Conservation (phyloP, 1,139 yeast genomes). For the Suhomyces bolitotheri region DNA sequence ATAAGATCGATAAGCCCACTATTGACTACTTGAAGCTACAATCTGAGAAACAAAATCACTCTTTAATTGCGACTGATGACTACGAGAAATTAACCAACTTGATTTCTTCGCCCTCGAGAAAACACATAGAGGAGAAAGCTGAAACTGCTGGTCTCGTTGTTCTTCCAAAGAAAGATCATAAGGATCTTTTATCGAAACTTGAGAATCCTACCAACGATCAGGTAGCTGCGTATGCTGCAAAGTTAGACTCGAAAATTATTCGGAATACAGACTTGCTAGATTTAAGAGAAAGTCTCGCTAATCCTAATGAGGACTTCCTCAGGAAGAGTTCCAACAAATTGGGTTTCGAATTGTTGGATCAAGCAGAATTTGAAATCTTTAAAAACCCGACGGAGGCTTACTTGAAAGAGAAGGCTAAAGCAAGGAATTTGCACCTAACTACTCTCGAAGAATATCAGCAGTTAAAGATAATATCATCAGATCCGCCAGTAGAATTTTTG, state of each 20-base stretch:
- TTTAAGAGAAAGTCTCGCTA: slow-evolving; percentile 4
- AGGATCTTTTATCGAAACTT: slow-evolving; percentile 12
- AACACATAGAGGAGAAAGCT: slow-evolving; percentile 37
- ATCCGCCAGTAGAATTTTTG: slow-evolving; percentile 23
- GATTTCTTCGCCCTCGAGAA: slow-evolving; percentile 35
- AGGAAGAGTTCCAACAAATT: slow-evolving; percentile 7
- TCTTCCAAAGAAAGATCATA: slow-evolving; percentile 19
- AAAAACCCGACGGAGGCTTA: slow-evolving; percentile 27
- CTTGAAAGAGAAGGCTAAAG: slow-evolving; percentile 15
- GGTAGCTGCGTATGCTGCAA: slow-evolving; percentile 10
- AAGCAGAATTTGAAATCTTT: slow-evolving; percentile 2
- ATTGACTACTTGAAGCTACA: slow-evolving; percentile 14
- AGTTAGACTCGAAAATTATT: slow-evolving; percentile 7
- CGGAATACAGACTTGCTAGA: slow-evolving; percentile 3
- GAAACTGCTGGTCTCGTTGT: slow-evolving; percentile 23
- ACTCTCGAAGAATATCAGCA: slow-evolving; percentile 12
- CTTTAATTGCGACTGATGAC: slow-evolving; percentile 17
- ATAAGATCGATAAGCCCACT: slow-evolving; percentile 12
- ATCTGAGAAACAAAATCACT: slow-evolving; percentile 10
- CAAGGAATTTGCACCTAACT: slow-evolving; percentile 7
- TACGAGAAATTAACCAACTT: slow-evolving; percentile 26
- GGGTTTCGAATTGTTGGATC: slow-evolving; percentile 10
- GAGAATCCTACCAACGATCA: slow-evolving; percentile 14
- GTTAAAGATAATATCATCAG: slow-evolving; percentile 15
- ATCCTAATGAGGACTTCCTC: slow-evolving; percentile 14